phyloP scores from a whole-genome alignment of 768 basidiomycete species.

The Rhodotorula graminis region DNA sequence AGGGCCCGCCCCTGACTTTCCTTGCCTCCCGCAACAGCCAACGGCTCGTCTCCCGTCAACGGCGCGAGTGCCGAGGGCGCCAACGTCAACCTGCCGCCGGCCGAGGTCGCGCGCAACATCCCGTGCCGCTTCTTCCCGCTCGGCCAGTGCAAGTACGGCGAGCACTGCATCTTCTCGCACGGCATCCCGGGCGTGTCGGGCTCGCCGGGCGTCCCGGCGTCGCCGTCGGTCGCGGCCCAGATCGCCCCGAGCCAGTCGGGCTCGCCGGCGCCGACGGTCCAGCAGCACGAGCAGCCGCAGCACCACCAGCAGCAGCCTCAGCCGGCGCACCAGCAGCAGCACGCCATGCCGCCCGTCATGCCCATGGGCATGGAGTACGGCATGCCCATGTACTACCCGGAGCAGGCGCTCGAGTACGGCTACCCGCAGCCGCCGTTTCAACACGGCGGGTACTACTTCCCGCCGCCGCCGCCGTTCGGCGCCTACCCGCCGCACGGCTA shows the following conservation, averaged over 20 bases:
- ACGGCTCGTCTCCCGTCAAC: background rate
- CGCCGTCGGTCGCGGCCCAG: slow-evolving; percentile 23
- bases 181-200: slow-evolving; percentile 30
- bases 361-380: slow-evolving; percentile 15
- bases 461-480: slow-evolving; percentile 10
- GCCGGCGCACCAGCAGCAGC: background rate
- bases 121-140: slow-evolving; percentile 40
- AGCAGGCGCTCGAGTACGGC: slow-evolving; percentile 22
- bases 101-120: slow-evolving; percentile 40
- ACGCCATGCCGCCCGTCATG: background rate
- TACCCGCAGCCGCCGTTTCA: slow-evolving; percentile 25
- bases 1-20: background rate
- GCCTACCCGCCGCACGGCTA: slow-evolving; percentile 4
- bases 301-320: background rate
- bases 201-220: slow-evolving; percentile 28
- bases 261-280: background rate
- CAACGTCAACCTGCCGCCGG: slow-evolving; percentile 31
- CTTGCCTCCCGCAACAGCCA: background rate
- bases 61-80: background rate
- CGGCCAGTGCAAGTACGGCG: slow-evolving; percentile 40
- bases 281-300: background rate
- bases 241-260: slow-evolving; percentile 1
- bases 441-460: slow-evolving; percentile 17
- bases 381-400: slow-evolving; percentile 34
- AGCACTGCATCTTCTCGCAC: slow-evolving; percentile 39